These are phyloP conservation scores for Ophiostoma populinum DNA, from an alignment of 2,329 filamentous ascomycete genomes.

Conservation along the genomic window DNA sequence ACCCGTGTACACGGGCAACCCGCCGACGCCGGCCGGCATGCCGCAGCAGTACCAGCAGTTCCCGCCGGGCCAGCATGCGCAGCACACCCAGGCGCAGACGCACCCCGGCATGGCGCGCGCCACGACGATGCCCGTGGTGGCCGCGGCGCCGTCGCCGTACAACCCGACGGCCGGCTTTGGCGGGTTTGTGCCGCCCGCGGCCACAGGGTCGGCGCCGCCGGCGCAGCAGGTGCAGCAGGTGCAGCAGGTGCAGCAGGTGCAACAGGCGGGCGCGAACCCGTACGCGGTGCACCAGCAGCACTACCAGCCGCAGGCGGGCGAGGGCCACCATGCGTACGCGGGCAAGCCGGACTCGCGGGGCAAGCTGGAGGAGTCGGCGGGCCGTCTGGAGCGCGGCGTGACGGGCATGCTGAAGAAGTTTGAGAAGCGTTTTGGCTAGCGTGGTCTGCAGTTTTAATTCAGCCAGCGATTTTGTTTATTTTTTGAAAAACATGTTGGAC, in stretches of 20 bases:
- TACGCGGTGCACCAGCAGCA: conserved; percentile 43
- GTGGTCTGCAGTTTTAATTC: too few relatives aligned
- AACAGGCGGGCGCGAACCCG: too few relatives aligned
- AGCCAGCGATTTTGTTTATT: background rate
- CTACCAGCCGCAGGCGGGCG: conserved; percentile 50
- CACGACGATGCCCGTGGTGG: conserved; percentile 30
- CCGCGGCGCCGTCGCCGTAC: conserved; percentile 17
- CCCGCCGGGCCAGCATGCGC: background rate
- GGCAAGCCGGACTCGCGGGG: conserved; percentile 28
- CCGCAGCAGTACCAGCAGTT: conserved; percentile 2
- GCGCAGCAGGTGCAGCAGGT: conserved; percentile 15
- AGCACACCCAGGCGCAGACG: background rate
- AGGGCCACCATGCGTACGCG: conserved; percentile 27
- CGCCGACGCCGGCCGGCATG: conserved; percentile 20
- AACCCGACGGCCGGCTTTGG: conserved; percentile 4
- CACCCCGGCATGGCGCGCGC: conserved; percentile 29
- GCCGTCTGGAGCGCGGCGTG: conserved; percentile 51
- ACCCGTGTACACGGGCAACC: conserved; percentile 19
- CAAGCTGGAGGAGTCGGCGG: conserved; percentile 47
- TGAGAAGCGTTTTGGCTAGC: conserved; percentile 54
- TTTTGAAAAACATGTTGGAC: too few relatives aligned
- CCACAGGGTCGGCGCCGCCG: conserved; percentile 22
- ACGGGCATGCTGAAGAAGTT: conserved; percentile 59
- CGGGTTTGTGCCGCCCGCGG: conserved; percentile 26
- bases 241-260: conserved; percentile 7